phyloP scores from a whole-genome alignment of 179 eudicot genomes.

The Amaranthus tricolor region DNA sequence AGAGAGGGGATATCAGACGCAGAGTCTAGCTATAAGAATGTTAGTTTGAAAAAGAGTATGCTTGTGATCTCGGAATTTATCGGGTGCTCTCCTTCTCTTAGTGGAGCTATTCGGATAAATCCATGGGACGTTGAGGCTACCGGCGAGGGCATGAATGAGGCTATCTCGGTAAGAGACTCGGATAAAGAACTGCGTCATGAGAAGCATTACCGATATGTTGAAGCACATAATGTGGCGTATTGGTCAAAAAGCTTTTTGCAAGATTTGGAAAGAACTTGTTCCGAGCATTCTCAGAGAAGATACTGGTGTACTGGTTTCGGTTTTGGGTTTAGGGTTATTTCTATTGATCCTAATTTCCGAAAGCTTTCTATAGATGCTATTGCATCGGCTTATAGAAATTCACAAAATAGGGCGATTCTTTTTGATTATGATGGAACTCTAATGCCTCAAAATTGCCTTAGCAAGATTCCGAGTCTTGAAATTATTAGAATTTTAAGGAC shows the following conservation, averaged over 20 bases:
- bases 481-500: slow-evolving; percentile 60
- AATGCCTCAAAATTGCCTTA: slow-evolving; percentile 61
- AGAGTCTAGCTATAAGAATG: slow-evolving; percentile 34
- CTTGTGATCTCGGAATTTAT: slow-evolving; percentile 46
- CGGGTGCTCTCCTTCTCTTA: slow-evolving; percentile 71
- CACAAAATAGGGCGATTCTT: slow-evolving; percentile 77
- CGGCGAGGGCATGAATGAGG: slow-evolving; percentile 72
- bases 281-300: slow-evolving; percentile 69
- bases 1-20: slow-evolving; percentile 34
- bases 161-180: slow-evolving; percentile 53
- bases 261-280: slow-evolving; percentile 80
- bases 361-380: slow-evolving; percentile 69
- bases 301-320: slow-evolving; percentile 94
- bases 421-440: slow-evolving; percentile 90
- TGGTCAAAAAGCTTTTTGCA: slow-evolving; percentile 88
- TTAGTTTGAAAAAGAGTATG: slow-evolving; percentile 26
- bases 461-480: slow-evolving; percentile 61
- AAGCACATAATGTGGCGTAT: slow-evolving; percentile 71
- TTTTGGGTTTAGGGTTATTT: slow-evolving; percentile 82
- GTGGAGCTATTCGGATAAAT: slow-evolving; percentile 83
- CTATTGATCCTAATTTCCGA: slow-evolving; percentile 80
- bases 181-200: slow-evolving; percentile 79
- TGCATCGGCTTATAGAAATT: slow-evolving; percentile 51
- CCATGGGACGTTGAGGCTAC: slow-evolving; percentile 92
- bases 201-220: slow-evolving; percentile 72